Conservation (phyloP, 345 rosid species). For the Theobroma cacao region DNA sequence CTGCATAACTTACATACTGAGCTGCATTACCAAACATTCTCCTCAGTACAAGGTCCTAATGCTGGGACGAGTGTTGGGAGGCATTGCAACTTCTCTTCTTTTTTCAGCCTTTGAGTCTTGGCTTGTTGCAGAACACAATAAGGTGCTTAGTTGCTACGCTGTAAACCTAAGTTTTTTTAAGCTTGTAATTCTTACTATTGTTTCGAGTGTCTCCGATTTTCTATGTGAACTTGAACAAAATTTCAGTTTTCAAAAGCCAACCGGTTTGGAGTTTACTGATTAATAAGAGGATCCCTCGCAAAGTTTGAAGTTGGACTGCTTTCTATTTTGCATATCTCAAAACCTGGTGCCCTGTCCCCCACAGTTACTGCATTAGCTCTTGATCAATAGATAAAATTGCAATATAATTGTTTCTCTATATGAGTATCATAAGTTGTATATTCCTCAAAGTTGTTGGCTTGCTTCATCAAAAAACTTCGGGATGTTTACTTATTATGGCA, state of each 20-base stretch:
- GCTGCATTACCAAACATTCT: slow-evolving; percentile 78
- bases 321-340: too few species aligned
- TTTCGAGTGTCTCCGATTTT: not conserved
- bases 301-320: too few species aligned
- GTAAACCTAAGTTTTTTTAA: not conserved
- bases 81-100: slow-evolving; percentile 73
- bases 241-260: too few species aligned
- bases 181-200: not conserved
- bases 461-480: not conserved
- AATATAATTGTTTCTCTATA: not conserved
- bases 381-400: not conserved
- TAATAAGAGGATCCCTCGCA: too few species aligned
- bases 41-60: slow-evolving; percentile 64
- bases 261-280: not conserved
- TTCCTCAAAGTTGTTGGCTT: not conserved
- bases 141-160: slow-evolving; percentile 32
- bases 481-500: not conserved
- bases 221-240: not conserved
- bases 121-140: slow-evolving; percentile 83
- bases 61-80: slow-evolving; percentile 74
- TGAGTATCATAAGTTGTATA: not conserved
- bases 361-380: too few species aligned
- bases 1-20: slow-evolving; percentile 66
- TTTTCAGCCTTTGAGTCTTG: slow-evolving; percentile 83
- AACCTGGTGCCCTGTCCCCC: too few species aligned